Evolutionary conservation across 1,284 basidiomycete genomes (phyloP).

Genomic region (Leccinum subrobustum): DNA sequence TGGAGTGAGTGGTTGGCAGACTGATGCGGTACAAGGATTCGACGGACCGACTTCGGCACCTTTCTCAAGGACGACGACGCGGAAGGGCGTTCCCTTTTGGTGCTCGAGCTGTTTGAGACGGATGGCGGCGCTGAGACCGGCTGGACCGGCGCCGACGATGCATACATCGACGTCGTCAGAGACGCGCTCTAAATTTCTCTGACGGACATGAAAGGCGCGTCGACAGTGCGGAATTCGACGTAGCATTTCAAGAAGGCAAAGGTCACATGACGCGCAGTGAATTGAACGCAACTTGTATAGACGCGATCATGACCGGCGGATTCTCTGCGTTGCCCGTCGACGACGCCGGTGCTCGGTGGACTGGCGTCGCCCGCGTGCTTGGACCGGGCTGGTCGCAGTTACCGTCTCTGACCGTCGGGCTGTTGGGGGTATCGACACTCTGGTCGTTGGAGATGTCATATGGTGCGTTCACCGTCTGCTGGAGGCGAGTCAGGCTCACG

Average conservation of each 20-base stretch:
- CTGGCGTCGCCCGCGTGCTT: constrained; percentile 52
- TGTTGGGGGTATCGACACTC: constrained; percentile 81
- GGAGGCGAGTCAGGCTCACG: constrained; percentile 1
- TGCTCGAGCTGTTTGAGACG: constrained; percentile 91
- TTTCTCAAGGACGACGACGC: constrained; percentile 96
- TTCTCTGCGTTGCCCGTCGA: constrained; percentile 42
- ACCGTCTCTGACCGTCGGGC: constrained; percentile 72
- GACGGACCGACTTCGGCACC: constrained; percentile 85
- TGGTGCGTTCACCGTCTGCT: constrained; percentile 44
- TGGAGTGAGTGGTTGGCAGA: background rate
- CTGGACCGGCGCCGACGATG: constrained; percentile 95
- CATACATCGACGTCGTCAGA: constrained; percentile 94
- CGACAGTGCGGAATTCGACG: background rate
- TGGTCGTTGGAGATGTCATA: constrained; percentile 95
- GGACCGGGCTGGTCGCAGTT: constrained; percentile 64
- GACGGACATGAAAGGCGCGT: constrained; percentile 31
- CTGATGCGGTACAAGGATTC: background rate
- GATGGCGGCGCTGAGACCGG: constrained; percentile 95
- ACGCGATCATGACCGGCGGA: constrained; percentile 42
- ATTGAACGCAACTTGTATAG: background rate
- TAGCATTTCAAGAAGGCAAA: background rate
- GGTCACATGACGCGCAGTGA: background rate
- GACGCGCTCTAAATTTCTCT: constrained; percentile 65
- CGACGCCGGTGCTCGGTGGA: constrained; percentile 43
- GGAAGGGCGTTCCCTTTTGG: constrained; percentile 76